Percentiles rank a stretch among this genome's conserved stretches.
Conservation (phyloP, 352 stramenopile species). For the Phytophthora pinifolia region DNA sequence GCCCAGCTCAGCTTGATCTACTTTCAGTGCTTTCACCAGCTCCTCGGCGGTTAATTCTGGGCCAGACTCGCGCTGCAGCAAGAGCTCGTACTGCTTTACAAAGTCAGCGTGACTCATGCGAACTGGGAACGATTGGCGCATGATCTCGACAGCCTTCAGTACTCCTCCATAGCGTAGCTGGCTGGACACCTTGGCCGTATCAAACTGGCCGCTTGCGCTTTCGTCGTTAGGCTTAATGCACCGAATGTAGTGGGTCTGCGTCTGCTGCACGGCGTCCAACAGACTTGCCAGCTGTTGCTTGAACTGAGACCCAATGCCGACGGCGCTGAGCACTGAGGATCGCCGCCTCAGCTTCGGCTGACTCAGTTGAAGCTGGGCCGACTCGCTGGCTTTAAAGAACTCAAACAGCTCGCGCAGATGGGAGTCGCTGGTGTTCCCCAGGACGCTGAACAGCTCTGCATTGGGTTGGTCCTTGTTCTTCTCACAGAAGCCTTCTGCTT, state of each 20-base stretch:
- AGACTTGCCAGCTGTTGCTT: conserved; percentile 92
- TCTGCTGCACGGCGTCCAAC: conserved; percentile 93
- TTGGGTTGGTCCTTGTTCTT: conserved; percentile 91
- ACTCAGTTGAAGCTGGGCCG: conserved; percentile 28
- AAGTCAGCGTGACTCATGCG: conserved; percentile 76
- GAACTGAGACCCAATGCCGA: conserved; percentile 92
- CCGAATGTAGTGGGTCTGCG: conserved; percentile 97
- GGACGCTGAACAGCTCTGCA: conserved; percentile 63
- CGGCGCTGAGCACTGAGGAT: conserved; percentile 66
- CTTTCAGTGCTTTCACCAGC: conserved; percentile 35
- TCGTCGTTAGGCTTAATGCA: conserved; percentile 99
- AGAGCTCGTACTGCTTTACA: conserved; percentile 52
- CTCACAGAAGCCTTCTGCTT: conserved; percentile 76
- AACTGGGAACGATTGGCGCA: conserved; percentile 81
- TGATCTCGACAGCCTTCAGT: conserved; percentile 83
- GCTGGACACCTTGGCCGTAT: conserved; percentile 67
- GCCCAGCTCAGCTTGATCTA: conserved; percentile 57
- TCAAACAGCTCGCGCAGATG: conserved; percentile 64
- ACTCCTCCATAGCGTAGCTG: conserved; percentile 86
- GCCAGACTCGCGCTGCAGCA: conserved; percentile 5
- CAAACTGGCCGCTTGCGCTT: conserved; percentile 90
- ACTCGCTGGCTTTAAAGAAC: conserved; percentile 68
- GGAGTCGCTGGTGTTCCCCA: conserved; percentile 62
- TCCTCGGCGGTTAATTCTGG: conserved; percentile 26
- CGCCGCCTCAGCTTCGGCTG: conserved; percentile 56